Evolutionary conservation across 352 stramenopile genomes (phyloP), one percentile per base, ranked within the genome.

Genomic region (Nannochloropsis limnetica): DNA sequence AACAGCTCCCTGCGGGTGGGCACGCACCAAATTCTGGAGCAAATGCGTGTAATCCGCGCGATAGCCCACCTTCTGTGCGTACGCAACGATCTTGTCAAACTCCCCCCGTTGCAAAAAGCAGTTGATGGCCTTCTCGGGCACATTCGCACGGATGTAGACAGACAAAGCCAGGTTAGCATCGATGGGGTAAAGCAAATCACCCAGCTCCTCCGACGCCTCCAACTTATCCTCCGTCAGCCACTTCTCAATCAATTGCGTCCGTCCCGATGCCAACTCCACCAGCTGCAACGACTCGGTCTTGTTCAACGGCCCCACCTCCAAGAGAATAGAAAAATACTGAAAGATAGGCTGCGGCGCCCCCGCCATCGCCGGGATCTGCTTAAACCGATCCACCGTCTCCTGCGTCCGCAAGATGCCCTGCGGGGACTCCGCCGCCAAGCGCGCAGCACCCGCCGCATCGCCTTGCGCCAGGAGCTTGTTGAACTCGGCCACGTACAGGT

Each of bases 181-280:
- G 54, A 92, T 92, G 80, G 23, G 89, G 87, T 84, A 81, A 9
- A 97, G 90, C 81, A 97, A 89, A 83, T 98, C 94, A 85, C 94
- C 94, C 0, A 98, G 88, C 86, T 97, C 93, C 83, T 96, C 93
- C 0, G 90, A 95, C 11, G 69, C 69, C 83, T 97, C 92, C 43
- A 99, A 90, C 89, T 99, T 99, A 89, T 99, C 95, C 86, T 99
- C 97, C 23, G 96, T 97, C 25, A 99, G 90, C 96, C 96, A 99
- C 88, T 99, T 99, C 89, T 99, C 96, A 83, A 99, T 90, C 31
- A 99, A 90, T 84, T 98, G 94, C 6, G 93, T 93, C 81, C 96
- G 93, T 81, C 95, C 94, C 89, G 99, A 96, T 89, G 96, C 93
- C 82, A 99, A 88, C 31, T 99, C 95, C 68, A 95, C 95, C 17